Evolutionary conservation across 1,284 basidiomycete genomes (phyloP).

Genomic region (Ganoderma sinense): DNA sequence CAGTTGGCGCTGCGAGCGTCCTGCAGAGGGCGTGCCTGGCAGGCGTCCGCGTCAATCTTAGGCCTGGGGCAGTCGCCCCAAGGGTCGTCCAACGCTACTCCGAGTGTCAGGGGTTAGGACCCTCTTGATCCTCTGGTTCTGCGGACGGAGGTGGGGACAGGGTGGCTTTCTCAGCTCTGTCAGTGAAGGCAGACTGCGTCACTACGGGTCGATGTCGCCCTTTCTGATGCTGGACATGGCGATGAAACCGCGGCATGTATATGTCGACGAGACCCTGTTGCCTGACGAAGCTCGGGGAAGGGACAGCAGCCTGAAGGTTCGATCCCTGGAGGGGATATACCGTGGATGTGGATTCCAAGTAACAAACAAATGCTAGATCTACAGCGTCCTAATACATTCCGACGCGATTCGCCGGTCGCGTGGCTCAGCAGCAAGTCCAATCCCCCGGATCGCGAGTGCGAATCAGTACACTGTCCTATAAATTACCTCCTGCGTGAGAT

Average conservation of each 20-base stretch:
- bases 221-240: conserved; percentile 13
- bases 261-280: background rate
- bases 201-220: background rate
- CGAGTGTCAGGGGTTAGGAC: too few species aligned
- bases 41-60: conserved; percentile 34
- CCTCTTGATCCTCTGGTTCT: conserved; percentile 35
- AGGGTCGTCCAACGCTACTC: conserved; percentile 46
- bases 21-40: conserved; percentile 49
- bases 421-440: background rate
- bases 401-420: background rate
- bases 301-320: background rate
- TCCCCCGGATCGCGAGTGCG: background rate
- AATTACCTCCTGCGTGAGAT: background rate
- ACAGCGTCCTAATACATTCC: background rate
- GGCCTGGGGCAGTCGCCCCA: conserved; percentile 38
- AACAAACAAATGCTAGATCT: background rate
- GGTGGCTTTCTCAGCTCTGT: conserved; percentile 38
- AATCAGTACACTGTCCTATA: background rate
- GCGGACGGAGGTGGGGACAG: conserved; percentile 29
- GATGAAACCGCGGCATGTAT: background rate
- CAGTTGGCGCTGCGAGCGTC: conserved; percentile 35
- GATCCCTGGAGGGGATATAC: background rate
- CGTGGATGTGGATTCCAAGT: background rate
- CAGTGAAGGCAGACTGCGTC: conserved; percentile 28
- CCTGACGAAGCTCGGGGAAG: background rate